Base-by-base conservation (phyloP, 2,329 filamentous ascomycete genomes). In the Pseudopithomyces maydicus region DNA sequence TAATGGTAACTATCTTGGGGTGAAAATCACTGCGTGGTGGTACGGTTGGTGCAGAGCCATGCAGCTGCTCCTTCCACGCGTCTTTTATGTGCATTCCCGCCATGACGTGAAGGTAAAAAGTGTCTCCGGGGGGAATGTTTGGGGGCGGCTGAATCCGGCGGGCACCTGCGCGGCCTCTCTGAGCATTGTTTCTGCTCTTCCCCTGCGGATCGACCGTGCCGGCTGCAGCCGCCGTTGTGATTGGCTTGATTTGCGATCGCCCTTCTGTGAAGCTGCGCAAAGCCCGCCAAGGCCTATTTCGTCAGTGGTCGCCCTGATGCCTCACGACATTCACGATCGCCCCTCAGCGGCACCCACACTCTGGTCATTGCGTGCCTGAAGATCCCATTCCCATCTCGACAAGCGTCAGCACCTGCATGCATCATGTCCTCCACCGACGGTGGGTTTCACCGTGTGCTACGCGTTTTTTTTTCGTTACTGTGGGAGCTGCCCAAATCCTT, bases 381-480 rank as follows among this genome's bases (percentile, higher is more conserved):
- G 45, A 62, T 66, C 63, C 45, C 51, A 23, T 39, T 42, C 36
- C 36, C 17, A 32, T 45, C 57, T 54, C 58, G 63, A 62, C 41
- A 55, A 52, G 57, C 49, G 48, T 32, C 54, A 35, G 68, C 63
- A 69, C 66, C 68, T 72, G 68, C 68, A 66, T 70, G 58, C 56
- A 32, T 54, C 42, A 51, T 48, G 52, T n/a, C n/a, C n/a, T n/a
- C n/a, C n/a, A n/a, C n/a, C 48, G 48, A 43, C 26, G 48, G 15
- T 35, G 35, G 36, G 11, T 41, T 54, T 54, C 42, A 44, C 26
- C 26, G 35, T 19, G 23, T 49, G 20, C 29, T 49, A 14, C 22
- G 19, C 46, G 22, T n/a, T 11, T 20, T 11, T 26, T 35, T 20
- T 17, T 38, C 26, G 4, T 29, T 29, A 8, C 26, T 8, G 8